Percentiles rank a stretch among this genome's conserved stretches.
Evolutionary conservation across 352 stramenopile genomes (phyloP).

Genomic region (Phytophthora citricola): DNA sequence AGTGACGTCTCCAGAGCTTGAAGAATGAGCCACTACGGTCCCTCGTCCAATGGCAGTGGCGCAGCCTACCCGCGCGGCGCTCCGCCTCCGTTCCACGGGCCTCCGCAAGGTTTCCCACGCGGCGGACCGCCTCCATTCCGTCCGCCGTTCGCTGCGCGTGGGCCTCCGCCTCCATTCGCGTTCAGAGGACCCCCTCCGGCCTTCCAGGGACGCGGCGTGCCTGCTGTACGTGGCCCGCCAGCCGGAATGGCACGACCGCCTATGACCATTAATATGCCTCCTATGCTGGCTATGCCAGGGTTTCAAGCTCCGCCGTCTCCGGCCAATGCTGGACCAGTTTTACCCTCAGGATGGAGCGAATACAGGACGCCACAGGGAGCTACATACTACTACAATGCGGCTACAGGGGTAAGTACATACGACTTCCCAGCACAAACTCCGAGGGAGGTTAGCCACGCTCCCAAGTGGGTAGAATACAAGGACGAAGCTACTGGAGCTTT

Average conservation of each 20-base stretch:
- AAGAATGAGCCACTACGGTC: conserved; percentile 49
- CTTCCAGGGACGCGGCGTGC: conserved; percentile 18
- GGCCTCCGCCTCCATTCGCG: conserved; percentile 29
- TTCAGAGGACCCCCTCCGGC: conserved; percentile 30
- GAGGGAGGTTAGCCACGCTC: neutral
- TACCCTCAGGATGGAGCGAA: conserved; percentile 72
- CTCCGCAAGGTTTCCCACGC: conserved; percentile 34
- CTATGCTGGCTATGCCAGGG: conserved; percentile 11
- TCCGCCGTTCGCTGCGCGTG: conserved; percentile 30
- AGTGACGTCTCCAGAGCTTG: conserved; percentile 5
- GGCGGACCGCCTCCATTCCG: conserved; percentile 31
- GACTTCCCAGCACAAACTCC: conserved; percentile 37
- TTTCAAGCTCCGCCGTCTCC: conserved; percentile 35
- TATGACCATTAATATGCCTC: conserved; percentile 24
- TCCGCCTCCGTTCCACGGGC: conserved; percentile 26
- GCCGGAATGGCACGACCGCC: conserved; percentile 36
- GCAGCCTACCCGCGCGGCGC: conserved; percentile 29
- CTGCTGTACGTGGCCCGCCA: conserved; percentile 17
- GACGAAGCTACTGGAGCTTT: conserved; percentile 69
- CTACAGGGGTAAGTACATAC: conserved; percentile 70
- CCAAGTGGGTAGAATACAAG: conserved; percentile 82
- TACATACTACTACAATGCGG: conserved; percentile 69
- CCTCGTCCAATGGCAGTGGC: conserved; percentile 31
- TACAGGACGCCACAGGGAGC: conserved; percentile 58
- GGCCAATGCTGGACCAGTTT: conserved; percentile 1